Conservation (phyloP, 148 eudicot genomes). For the Beta vulgaris region DNA sequence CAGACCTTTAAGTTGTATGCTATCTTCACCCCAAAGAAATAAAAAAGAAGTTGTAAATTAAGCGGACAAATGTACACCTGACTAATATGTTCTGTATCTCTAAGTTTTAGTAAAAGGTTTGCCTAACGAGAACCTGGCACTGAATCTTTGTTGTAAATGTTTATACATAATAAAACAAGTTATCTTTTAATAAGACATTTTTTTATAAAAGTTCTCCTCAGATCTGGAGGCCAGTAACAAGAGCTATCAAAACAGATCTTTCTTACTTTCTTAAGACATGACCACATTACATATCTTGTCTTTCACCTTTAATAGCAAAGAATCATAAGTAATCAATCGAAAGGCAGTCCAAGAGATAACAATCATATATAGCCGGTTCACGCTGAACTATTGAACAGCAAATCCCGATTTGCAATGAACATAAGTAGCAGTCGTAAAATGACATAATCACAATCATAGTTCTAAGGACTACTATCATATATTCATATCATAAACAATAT, state of each 20-base stretch:
- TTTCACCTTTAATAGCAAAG: background rate
- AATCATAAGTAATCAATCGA: background rate
- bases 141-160: background rate
- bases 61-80: no score
- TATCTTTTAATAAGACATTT: background rate
- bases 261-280: background rate
- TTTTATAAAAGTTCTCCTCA: background rate
- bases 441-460: background rate
- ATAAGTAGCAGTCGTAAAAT: background rate
- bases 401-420: background rate
- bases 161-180: background rate
- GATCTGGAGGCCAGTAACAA: background rate
- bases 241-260: background rate
- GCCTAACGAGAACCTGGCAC: no score
- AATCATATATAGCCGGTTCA: background rate
- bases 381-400: background rate
- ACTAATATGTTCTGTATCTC: no score
- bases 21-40: no score
- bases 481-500: background rate
- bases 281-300: background rate
- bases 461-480: background rate
- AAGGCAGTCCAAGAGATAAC: background rate
- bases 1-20: no score
- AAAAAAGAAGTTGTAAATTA: no score
- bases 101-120: no score